phyloP scores from a whole-genome alignment of 768 basidiomycete genomes.

The Lepiota venenata region DNA sequence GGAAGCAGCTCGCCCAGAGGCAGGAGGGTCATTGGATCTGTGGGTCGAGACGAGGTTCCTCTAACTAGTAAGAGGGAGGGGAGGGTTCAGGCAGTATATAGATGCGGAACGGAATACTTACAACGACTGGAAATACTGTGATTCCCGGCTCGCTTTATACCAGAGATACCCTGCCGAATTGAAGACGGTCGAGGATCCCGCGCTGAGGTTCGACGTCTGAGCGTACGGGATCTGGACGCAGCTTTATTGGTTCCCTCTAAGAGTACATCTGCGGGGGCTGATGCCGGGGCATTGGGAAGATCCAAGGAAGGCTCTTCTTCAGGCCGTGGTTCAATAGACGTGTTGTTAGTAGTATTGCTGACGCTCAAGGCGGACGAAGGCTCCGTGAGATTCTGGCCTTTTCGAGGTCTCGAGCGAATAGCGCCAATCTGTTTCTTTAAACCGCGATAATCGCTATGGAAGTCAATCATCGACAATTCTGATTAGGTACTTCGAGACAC shows the following conservation, averaged over 20 bases:
- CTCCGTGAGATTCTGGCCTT: slow-evolving; percentile 21
- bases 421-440: slow-evolving; percentile 65
- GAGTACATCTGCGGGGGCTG: slow-evolving; percentile 3
- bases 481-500: background rate
- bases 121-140: slow-evolving; percentile 11
- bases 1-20: slow-evolving; percentile 48
- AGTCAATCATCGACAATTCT: background rate
- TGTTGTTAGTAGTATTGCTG: background rate
- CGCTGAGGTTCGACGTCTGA: slow-evolving; percentile 1
- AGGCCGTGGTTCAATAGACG: slow-evolving; percentile 14
- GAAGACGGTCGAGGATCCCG: slow-evolving; percentile 2
- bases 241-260: slow-evolving; percentile 1
- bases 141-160: background rate
- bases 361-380: slow-evolving; percentile 12
- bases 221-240: background rate
- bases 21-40: slow-evolving; percentile 24
- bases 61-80: background rate
- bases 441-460: slow-evolving; percentile 61
- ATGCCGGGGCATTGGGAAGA: background rate
- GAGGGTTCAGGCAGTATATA: background rate
- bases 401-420: slow-evolving; percentile 38
- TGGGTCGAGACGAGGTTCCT: slow-evolving; percentile 4
- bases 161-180: background rate
- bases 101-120: background rate
- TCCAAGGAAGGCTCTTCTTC: background rate